Conservation (phyloP, 108 stramenopile species). For the Poteriospumella lacustris region DNA sequence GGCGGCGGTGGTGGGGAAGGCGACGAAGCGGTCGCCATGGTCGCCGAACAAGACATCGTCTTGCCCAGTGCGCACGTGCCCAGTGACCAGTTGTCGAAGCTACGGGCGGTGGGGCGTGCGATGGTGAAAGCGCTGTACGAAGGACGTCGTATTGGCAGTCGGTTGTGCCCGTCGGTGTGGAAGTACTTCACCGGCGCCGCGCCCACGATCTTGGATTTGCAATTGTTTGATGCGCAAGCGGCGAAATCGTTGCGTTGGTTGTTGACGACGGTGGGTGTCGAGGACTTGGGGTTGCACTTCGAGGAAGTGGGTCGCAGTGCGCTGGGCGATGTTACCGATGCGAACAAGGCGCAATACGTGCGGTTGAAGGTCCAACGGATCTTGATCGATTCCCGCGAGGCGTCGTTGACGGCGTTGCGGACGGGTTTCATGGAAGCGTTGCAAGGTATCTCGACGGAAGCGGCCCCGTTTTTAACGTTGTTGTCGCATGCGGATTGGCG, state of each 20-base stretch:
- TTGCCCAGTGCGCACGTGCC: background rate
- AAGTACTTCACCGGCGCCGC: constrained; percentile 39
- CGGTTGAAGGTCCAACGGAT: constrained; percentile 33
- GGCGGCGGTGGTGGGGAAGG: background rate
- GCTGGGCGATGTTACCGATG: constrained; percentile 44
- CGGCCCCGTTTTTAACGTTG: constrained; percentile 35
- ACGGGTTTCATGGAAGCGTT: constrained; percentile 37
- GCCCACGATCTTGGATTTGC: constrained; percentile 33
- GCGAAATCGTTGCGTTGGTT: background rate
- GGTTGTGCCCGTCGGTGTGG: constrained; percentile 40
- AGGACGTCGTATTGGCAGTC: constrained; percentile 39
- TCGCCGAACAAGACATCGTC: constrained; percentile 23
- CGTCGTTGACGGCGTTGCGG: constrained; percentile 37
- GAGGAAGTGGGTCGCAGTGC: constrained; percentile 11
- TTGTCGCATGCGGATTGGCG: constrained; percentile 48
- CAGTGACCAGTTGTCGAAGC: background rate
- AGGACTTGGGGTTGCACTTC: constrained; percentile 19
- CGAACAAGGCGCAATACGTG: constrained; percentile 50
- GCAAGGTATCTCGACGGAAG: constrained; percentile 27
- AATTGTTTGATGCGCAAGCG: constrained; percentile 19
- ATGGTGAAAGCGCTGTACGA: constrained; percentile 44
- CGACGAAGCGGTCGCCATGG: constrained; percentile 18
- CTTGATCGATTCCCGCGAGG: constrained; percentile 25
- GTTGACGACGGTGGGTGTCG: background rate
- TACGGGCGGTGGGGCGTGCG: constrained; percentile 28